Evolutionary conservation across 2,329 filamentous ascomycete species (phyloP), one percentile per base, ranked within the genome.

Genomic region (Colletotrichum cuscutae): DNA sequence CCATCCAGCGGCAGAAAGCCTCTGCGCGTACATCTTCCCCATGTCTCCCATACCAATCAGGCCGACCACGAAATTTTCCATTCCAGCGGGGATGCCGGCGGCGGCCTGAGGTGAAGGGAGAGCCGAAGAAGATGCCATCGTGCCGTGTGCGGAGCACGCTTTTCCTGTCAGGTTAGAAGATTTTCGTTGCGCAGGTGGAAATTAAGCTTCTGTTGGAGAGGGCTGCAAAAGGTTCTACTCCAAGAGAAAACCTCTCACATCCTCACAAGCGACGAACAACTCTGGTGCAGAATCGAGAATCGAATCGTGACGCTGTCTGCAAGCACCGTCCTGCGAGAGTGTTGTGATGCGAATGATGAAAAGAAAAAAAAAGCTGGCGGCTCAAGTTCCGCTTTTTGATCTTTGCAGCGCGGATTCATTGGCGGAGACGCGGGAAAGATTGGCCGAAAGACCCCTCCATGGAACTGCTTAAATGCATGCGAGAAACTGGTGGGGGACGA

Each of bases 1-100:
- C 96, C 97, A 99, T 80, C 97, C 97, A 81, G 96, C 97, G 81
- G 91, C 90, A 83, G 94, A 95, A 79, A 99, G 90, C 80, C 92
- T 91, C 80, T 93, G 91, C 80, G 97, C 94, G 84, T 99, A 99
- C 95, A 99, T 97, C 89, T 93, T 97, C 80, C 97, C 97, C 97
- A 99, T 99, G 80, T 98, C 96, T 76, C 97, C 97, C 95, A 99
- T 98, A 74, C 97, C 97, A 82, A 99, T 99, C 80, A 99, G 93
- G 77, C 97, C 97, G 77, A 99, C 90, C 75, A 93, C 91, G 81
- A 94, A 94, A 79, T 89, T 87, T 77, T 92, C 90, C 92, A 90
- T 90, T 76, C 80, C 85, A 15, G 78, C 73, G 22, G 85, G 84
- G 74, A 84, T 72, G 58, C 77, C 54, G 57, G 71, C 73, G 52